Percentiles rank a stretch among this genome's conserved stretches.
Evolutionary conservation across 176 grass and related monocot genomes (phyloP).

Genomic region (Carex cristatella): DNA sequence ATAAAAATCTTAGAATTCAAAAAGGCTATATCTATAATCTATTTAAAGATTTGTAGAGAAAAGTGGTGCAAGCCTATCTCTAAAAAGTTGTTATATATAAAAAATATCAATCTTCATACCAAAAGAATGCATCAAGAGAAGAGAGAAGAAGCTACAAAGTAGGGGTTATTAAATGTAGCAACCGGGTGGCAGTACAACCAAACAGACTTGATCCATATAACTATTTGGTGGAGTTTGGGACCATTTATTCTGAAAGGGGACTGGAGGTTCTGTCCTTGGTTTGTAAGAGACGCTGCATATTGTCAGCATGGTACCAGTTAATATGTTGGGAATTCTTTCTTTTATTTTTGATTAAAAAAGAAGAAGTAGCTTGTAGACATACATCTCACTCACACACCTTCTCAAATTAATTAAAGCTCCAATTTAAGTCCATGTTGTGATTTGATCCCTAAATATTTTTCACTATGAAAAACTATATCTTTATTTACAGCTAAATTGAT

Average conservation of each 20-base stretch:
- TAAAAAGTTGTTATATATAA: neutral
- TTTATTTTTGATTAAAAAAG: neutral
- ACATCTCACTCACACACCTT: too few species aligned
- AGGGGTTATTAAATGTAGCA: slow-evolving; percentile 9
- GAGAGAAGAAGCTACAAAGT: neutral
- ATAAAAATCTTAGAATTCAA: neutral
- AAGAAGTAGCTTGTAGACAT: neutral
- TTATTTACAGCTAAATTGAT: too few species aligned
- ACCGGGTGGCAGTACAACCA: neutral
- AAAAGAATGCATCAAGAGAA: neutral
- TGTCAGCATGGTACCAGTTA: neutral
- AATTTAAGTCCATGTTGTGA: too few species aligned
- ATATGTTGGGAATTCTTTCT: neutral
- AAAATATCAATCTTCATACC: neutral
- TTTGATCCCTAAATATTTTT: too few species aligned
- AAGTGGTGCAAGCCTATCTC: neutral
- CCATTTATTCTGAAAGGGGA: neutral
- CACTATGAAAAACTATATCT: too few species aligned
- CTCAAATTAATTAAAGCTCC: too few species aligned
- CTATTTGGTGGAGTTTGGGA: slow-evolving; percentile 14
- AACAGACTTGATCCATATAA: slow-evolving; percentile 15
- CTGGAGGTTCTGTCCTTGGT: neutral
- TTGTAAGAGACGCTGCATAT: neutral
- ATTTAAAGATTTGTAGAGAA: neutral
- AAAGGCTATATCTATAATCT: neutral